phyloP scores from a whole-genome alignment of 495 filamentous ascomycete genomes.

The Trichoderma erinaceum region DNA sequence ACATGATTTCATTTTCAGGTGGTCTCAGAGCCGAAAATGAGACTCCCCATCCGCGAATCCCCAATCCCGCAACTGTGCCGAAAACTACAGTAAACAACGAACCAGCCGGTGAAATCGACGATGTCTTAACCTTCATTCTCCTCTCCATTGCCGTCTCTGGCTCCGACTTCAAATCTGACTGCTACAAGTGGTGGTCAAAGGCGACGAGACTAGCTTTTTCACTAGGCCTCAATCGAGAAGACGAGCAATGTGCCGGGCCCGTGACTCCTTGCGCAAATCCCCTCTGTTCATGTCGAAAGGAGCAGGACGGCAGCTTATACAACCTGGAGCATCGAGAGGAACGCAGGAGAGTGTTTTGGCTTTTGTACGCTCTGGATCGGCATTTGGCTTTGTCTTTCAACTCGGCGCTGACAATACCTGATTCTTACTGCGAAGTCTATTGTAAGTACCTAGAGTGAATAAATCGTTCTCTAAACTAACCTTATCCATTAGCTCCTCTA shows the following conservation, averaged over 20 bases:
- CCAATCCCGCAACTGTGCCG: conserved; percentile 10
- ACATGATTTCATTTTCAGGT: neutral
- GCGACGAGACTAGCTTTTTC: conserved; percentile 70
- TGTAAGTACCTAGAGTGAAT: neutral
- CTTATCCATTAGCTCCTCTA: conserved; percentile 38
- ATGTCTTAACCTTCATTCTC: conserved; percentile 72
- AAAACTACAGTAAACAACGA: conserved; percentile 16
- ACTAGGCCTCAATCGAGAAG: conserved; percentile 54
- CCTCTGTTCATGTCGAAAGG: conserved; percentile 19
- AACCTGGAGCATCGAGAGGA: conserved; percentile 57
- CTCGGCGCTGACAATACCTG: conserved; percentile 55
- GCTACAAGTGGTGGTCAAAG: conserved; percentile 74
- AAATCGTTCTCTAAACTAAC: neutral
- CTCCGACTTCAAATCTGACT: conserved; percentile 73
- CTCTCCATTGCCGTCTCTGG: conserved; percentile 73
- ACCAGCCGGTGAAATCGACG: conserved; percentile 55
- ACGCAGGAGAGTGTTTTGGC: conserved; percentile 66
- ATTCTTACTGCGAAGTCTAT: conserved; percentile 56
- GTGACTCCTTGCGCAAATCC: conserved; percentile 17
- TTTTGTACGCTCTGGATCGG: conserved; percentile 61
- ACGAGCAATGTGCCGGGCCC: conserved; percentile 52
- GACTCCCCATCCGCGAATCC: neutral
- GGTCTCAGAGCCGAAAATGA: conserved; percentile 16
- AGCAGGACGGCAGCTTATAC: conserved; percentile 14
- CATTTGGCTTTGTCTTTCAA: conserved; percentile 70